These are phyloP conservation scores for Trichophyton schoenleinii DNA, from an alignment of 2,329 filamentous ascomycete species.

Conservation along the genomic window DNA sequence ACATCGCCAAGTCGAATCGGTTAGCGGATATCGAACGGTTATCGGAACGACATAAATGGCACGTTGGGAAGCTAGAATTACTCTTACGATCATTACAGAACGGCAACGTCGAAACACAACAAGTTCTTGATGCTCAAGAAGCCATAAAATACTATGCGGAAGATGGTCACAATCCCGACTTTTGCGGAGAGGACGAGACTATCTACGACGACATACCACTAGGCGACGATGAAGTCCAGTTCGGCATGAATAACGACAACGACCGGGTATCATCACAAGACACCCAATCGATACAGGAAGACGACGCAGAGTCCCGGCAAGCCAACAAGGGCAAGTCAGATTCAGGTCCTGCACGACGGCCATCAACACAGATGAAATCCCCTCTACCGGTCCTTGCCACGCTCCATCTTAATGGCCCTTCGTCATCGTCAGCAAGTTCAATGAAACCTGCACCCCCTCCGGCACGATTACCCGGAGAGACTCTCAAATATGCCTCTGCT, in stretches of 20 bases:
- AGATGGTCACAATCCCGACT: constrained; percentile 77
- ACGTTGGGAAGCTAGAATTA: constrained; percentile 82
- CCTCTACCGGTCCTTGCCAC: constrained; percentile 87
- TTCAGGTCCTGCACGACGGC: constrained; percentile 48
- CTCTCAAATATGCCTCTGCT: constrained; percentile 90
- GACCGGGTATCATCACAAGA: constrained; percentile 94
- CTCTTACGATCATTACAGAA: constrained; percentile 85
- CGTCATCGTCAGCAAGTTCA: constrained; percentile 40
- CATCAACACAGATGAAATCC: constrained; percentile 87
- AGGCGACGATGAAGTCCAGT: constrained; percentile 80
- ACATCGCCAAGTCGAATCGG: constrained; percentile 68
- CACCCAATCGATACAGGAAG: constrained; percentile 80
- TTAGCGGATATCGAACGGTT: constrained; percentile 72
- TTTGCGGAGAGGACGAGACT: constrained; percentile 73
- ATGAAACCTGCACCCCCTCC: constrained; percentile 93
- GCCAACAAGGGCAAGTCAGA: constrained; percentile 50
- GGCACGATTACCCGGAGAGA: constrained; percentile 72
- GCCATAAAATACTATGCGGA: constrained; percentile 91
- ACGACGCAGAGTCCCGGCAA: constrained; percentile 55
- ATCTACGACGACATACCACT: constrained; percentile 92
- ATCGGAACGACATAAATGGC: constrained; percentile 93
- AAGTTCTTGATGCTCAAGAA: constrained; percentile 81
- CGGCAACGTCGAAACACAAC: constrained; percentile 72
- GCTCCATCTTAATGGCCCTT: constrained; percentile 51
- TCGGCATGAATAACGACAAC: constrained; percentile 65